Base-by-base conservation (phyloP, 1,284 basidiomycete species). In the Cryptococcus sp. region DNA sequence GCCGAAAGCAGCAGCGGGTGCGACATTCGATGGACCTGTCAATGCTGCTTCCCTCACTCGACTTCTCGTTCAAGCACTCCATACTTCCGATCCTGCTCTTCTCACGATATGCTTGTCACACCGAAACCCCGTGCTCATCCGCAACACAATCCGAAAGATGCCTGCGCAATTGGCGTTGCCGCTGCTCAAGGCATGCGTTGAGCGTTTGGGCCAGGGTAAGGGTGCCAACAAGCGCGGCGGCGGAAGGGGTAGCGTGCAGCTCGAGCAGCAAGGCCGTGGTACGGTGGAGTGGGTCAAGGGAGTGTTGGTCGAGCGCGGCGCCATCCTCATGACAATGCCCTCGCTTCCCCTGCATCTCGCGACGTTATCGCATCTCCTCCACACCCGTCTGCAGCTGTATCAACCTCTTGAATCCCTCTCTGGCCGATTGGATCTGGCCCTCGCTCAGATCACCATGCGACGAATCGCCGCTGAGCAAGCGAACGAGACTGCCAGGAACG, bases 31-130 rank as follows among this genome's bases (percentile, higher is more conserved):
- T 48, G 74, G 74, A 7, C 80, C 85, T 20, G 85, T 90, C 42
- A 91, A 91, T 47, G 87, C 91, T 1, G 87, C 89, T 60, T 96
- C 95, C 1, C 85, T 99, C 54, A 92, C 95, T 23, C 88, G 93
- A 53, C 94, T 95, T 16, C 84, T 99, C 50, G 91, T 95, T 51
- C 96, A 99, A 79, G 95, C 96, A 0, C 81, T 99, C 48, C 95
- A 99, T 76, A 97, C 95, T 3, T 89, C 90, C 20, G 96, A 99
- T 81, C 85, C 88, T 0, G 86, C 87, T 6, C 81, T 99, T 42
- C 81, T 99, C 57, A 92, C 96, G 70, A 88, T 89, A 27, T 97
- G 93, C 80, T 81, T 99, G 35, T 77, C 79, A 19, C 92, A 98
- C 79, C 90, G 91, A 19, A 88, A 96, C 66, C 82, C 85, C 10